These are phyloP conservation scores for Thermothelomyces thermophilus DNA, from an alignment of 2,329 filamentous ascomycete species.

Conservation along the genomic window DNA sequence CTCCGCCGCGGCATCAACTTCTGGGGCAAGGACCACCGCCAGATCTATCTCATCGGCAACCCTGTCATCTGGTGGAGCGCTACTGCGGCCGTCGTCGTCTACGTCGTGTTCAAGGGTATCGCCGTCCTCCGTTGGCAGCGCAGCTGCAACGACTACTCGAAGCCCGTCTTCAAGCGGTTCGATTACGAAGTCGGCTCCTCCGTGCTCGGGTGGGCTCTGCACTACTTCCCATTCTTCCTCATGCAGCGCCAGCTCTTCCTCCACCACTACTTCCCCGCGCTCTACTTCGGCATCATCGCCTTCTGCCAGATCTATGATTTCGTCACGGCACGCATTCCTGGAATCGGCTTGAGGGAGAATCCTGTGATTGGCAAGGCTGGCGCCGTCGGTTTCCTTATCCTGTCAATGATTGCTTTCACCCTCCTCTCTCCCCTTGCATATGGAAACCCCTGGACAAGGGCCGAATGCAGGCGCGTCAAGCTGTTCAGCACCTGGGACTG, in stretches of 20 bases:
- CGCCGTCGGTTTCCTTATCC: conserved; percentile 64
- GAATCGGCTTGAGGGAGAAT: conserved; percentile 60
- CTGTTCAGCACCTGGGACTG: conserved; percentile 89
- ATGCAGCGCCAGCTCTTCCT: conserved; percentile 98
- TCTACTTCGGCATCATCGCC: conserved; percentile 89
- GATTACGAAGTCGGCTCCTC: conserved; percentile 92
- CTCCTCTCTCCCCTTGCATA: conserved; percentile 88
- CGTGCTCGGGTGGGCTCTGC: conserved; percentile 90
- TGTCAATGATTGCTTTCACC: conserved; percentile 69
- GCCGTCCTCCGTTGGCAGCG: conserved; percentile 91
- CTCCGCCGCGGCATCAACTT: conserved; percentile 96
- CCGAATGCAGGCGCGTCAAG: conserved; percentile 80
- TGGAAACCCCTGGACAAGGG: conserved; percentile 88
- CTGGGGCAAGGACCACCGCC: conserved; percentile 89
- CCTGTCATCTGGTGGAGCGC: conserved; percentile 92
- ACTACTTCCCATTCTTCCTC: conserved; percentile 98
- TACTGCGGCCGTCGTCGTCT: conserved; percentile 68
- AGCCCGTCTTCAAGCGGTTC: conserved; percentile 84
- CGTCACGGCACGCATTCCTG: conserved; percentile 62
- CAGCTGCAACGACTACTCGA: conserved; percentile 78
- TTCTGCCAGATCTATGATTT: conserved; percentile 90
- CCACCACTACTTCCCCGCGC: conserved; percentile 95
- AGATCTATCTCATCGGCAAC: conserved; percentile 95
- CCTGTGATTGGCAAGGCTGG: conserved; percentile 69
- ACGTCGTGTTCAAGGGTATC: conserved; percentile 77